Evolutionary conservation across 768 basidiomycete species (phyloP).

Genomic region (Boletellus emodensis): DNA sequence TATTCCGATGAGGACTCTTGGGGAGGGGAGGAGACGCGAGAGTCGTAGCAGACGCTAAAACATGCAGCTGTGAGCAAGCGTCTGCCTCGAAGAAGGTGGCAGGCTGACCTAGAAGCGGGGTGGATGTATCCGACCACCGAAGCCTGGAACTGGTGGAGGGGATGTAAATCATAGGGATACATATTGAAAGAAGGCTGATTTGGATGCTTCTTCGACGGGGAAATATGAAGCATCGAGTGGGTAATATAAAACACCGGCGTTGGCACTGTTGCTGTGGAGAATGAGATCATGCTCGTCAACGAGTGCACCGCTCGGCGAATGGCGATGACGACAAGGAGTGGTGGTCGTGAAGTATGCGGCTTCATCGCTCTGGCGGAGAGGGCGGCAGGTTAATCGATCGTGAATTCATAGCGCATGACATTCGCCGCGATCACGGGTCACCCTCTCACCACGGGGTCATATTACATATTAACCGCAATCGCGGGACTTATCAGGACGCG

Average conservation of each 20-base stretch:
- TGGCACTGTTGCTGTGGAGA: conserved; percentile 13
- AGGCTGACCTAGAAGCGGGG: conserved; percentile 14
- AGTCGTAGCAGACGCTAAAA: conserved; percentile 11
- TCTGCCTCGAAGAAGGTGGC: conserved; percentile 2
- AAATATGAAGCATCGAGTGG: conserved; percentile 10
- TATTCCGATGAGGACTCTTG: not conserved
- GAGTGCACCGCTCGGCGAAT: conserved; percentile 17
- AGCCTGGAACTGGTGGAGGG: not conserved
- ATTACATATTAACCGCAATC: conserved; percentile 26
- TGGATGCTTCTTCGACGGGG: conserved; percentile 21
- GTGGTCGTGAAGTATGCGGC: conserved; percentile 21
- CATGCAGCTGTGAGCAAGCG: conserved; percentile 5
- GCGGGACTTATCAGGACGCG: conserved; percentile 19
- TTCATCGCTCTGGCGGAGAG: conserved; percentile 22
- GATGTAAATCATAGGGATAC: conserved; percentile 13
- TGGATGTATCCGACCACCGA: conserved; percentile 1
- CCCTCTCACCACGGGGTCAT: conserved; percentile 20
- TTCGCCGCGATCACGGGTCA: conserved; percentile 22
- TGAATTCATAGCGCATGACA: conserved; percentile 13
- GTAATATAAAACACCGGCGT: conserved; percentile 20
- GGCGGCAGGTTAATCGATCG: conserved; percentile 21
- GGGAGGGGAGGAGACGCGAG: not conserved
- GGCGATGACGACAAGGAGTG: conserved; percentile 23
- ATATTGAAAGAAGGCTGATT: conserved; percentile 16
- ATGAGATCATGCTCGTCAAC: conserved; percentile 19